Base-by-base conservation (phyloP, 2,329 filamentous ascomycete genomes). In the Scytalidium sp. region DNA sequence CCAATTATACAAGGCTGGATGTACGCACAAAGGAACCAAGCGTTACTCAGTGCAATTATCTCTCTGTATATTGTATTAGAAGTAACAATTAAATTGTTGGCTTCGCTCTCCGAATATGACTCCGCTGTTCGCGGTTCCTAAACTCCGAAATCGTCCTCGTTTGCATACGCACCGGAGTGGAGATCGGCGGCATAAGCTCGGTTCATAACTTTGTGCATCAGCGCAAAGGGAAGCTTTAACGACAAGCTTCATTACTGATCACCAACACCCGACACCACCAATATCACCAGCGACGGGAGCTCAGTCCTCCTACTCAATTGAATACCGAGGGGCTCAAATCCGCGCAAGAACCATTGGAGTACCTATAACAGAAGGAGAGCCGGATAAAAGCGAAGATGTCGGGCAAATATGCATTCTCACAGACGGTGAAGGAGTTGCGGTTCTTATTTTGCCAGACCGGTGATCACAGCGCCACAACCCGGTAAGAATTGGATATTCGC, bases 361-460 rank as follows among this genome's bases (percentile, higher is more conserved):
- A n/a, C 11, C 13, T n/a, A 10, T 36, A n/a, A n/a, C 11, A n/a
- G 17, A 36, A 36, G 42, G 42, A 54, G 47, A 48, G 50, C 29
- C 55, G 46, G 19, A 47, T 19, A 50, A 39, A 19, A 42, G 61
- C 57, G 67, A 78, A 60, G 58, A 97, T 97, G 94, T 90, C 91
- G 61, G 78, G 81, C 74, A 96, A 94, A 80, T 97, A 96, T 76
- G 90, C 85, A 63, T 99, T 99, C 75, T 81, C 84, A 61, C 87
- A 90, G 71, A 77, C 84, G 59, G 80, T 99, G 70, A 96, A 91
- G 80, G 94, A 99, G 80, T 81, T 99, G 69, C 88, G 94, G 69
- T 99, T 99, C 76, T 81, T 96, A 64, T 93, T 97, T 76, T 97
- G 94, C 79, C 93, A 97, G 75, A 92, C 90, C 47, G 89, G 88